A percentile compares a stretch with the other conserved stretches of the same genome.
Evolutionary conservation across 306 rosid species (phyloP).

Genomic region (Quercus agrifolia): DNA sequence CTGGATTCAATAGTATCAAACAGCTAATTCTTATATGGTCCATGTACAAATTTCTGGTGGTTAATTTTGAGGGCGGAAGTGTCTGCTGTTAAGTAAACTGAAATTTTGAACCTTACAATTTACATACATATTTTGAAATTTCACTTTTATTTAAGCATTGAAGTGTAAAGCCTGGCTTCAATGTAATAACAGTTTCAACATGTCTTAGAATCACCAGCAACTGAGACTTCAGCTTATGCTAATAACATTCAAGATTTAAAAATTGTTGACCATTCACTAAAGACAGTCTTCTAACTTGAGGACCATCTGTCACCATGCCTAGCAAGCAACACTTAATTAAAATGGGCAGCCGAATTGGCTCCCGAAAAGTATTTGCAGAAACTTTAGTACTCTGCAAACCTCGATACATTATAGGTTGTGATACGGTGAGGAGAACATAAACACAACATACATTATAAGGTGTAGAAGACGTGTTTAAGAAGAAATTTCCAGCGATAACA

Average conservation of each 20-base stretch:
- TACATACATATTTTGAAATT: not conserved
- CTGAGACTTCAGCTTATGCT: not conserved
- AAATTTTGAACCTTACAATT: not conserved
- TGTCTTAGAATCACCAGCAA: not conserved
- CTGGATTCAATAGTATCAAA: not conserved
- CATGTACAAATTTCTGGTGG: not conserved
- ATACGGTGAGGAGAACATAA: too few relatives aligned
- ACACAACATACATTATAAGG: too few relatives aligned
- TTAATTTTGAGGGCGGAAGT: not conserved
- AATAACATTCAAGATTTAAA: not conserved
- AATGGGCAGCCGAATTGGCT: not conserved
- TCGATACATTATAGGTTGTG: not conserved
- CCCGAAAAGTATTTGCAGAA: not conserved
- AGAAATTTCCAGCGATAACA: too few relatives aligned
- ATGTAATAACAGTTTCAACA: too few relatives aligned
- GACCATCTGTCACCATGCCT: not conserved
- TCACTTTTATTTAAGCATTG: not conserved
- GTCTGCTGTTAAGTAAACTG: not conserved
- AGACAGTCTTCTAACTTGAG: not conserved
- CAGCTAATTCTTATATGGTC: not conserved
- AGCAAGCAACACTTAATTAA: not conserved
- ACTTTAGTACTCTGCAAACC: not conserved
- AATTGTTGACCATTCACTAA: not conserved
- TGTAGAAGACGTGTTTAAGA: too few relatives aligned
- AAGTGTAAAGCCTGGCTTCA: not conserved